phyloP scores from a whole-genome alignment of 805 yeast genomes.

The Clavispora phyllophila region DNA sequence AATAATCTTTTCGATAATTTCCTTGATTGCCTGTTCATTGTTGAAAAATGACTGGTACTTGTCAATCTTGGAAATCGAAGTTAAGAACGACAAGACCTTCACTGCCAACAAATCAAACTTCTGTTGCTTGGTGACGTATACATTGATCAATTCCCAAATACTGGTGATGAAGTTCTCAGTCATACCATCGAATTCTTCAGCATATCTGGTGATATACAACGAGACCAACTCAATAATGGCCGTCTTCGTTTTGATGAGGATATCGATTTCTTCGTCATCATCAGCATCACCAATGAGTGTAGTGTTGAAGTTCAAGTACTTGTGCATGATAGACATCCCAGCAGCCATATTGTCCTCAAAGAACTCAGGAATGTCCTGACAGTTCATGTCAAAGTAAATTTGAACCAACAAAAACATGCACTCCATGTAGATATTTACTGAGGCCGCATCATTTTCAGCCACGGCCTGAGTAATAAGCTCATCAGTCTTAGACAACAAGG shows the following conservation, averaged over 20 bases:
- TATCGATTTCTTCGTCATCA: conserved; percentile 61
- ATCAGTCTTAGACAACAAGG: conserved; percentile 66
- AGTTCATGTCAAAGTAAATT: conserved; percentile 87
- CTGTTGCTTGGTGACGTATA: conserved; percentile 58
- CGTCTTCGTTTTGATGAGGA: conserved; percentile 68
- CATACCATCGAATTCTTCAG: conserved; percentile 80
- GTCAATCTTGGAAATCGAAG: conserved; percentile 71
- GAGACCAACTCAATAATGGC: conserved; percentile 81
- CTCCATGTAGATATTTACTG: conserved; percentile 56
- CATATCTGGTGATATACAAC: conserved; percentile 84
- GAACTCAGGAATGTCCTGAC: conserved; percentile 97
- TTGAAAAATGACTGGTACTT: conserved; percentile 54
- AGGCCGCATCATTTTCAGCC: conserved; percentile 41
- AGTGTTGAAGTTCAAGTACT: conserved; percentile 63
- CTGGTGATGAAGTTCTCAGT: conserved; percentile 75
- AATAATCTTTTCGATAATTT: conserved; percentile 75
- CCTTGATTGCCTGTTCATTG: conserved; percentile 53
- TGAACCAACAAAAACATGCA: conserved; percentile 68
- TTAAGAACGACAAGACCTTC: conserved; percentile 72
- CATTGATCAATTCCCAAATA: conserved; percentile 69
- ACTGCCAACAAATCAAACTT: conserved; percentile 84
- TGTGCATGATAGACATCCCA: conserved; percentile 79
- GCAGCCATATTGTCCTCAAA: conserved; percentile 82
- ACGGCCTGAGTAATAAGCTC: conserved; percentile 45
- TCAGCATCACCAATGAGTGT: conserved; percentile 49